Conservation (phyloP, 352 stramenopile species). For the Phytopythium vexans region DNA sequence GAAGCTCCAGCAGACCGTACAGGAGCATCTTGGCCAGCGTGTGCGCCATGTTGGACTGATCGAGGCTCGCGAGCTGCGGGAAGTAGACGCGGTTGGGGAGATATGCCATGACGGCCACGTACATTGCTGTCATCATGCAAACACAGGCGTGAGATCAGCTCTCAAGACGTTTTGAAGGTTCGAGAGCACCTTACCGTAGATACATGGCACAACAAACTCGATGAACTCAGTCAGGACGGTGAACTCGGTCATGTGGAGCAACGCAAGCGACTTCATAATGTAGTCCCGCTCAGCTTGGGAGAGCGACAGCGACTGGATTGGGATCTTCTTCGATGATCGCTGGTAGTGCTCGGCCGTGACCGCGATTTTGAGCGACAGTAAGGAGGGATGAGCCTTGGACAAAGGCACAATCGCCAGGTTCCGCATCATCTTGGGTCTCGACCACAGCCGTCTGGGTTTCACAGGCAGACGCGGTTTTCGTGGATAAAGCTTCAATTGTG, state of each 20-base stretch:
- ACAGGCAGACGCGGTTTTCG: too few relatives aligned
- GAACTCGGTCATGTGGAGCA: conserved; percentile 33
- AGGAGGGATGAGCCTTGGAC: too few relatives aligned
- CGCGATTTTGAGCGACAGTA: too few relatives aligned
- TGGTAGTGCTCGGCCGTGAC: too few relatives aligned
- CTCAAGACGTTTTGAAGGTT: background rate
- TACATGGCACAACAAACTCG: conserved; percentile 29
- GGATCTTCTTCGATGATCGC: too few relatives aligned
- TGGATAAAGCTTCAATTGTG: too few relatives aligned
- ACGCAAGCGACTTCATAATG: conserved; percentile 5
- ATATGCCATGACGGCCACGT: conserved; percentile 5
- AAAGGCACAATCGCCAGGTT: too few relatives aligned
- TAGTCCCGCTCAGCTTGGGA: conserved; percentile 11
- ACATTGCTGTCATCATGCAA: background rate
- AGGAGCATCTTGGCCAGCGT: conserved; percentile 10
- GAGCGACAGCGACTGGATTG: too few relatives aligned
- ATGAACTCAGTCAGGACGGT: conserved; percentile 37
- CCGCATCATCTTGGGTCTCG: too few relatives aligned
- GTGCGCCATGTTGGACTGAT: conserved; percentile 4
- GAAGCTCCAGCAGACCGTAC: conserved; percentile 9
- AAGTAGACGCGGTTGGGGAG: conserved; percentile 30
- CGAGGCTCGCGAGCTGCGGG: conserved; percentile 17
- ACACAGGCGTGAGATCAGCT: background rate
- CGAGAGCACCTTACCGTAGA: conserved; percentile 23
- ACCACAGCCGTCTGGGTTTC: too few relatives aligned